Evolutionary conservation across 345 rosid species (phyloP).

Genomic region (Stellera chamaejasme): DNA sequence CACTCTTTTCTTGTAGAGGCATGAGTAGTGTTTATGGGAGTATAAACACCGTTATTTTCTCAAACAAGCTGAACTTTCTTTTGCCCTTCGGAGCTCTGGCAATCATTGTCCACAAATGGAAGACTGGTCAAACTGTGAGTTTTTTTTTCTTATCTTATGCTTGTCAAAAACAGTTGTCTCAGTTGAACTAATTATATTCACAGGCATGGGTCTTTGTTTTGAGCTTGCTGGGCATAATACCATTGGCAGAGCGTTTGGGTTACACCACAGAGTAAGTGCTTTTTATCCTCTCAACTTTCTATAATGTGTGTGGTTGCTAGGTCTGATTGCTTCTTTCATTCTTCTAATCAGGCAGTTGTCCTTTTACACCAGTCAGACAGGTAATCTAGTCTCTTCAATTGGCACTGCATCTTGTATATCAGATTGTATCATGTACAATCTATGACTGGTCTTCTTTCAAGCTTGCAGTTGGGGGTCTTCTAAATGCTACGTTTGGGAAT

Average conservation of each 20-base stretch:
- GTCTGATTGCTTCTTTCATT: slow-evolving; percentile 12
- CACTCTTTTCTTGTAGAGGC: neutral
- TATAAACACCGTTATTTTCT: slow-evolving; percentile 58
- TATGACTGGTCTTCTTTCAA: neutral
- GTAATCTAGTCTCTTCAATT: slow-evolving; percentile 20
- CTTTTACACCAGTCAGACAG: slow-evolving; percentile 68
- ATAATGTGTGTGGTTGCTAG: slow-evolving; percentile 1
- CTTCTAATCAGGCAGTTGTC: slow-evolving; percentile 59
- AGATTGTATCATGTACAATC: neutral
- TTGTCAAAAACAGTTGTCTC: neutral
- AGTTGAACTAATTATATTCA: slow-evolving; percentile 13
- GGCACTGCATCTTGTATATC: neutral
- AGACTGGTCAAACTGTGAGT: slow-evolving; percentile 53
- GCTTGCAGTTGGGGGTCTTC: slow-evolving; percentile 73
- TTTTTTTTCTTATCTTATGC: no score
- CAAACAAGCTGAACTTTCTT: slow-evolving; percentile 79
- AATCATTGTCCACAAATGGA: slow-evolving; percentile 45
- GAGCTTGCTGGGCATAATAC: slow-evolving; percentile 80
- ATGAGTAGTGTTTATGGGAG: slow-evolving; percentile 28
- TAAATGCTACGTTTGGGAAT: slow-evolving; percentile 85
- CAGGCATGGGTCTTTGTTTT: slow-evolving; percentile 84
- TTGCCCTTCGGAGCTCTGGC: slow-evolving; percentile 90
- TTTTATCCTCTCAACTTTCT: neutral
- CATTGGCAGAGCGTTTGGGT: slow-evolving; percentile 92
- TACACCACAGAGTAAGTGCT: slow-evolving; percentile 86